Percentiles rank a stretch among this genome's conserved stretches.
Conservation (phyloP, 2,329 filamentous ascomycete species). For the Calonectria hawksworthii region DNA sequence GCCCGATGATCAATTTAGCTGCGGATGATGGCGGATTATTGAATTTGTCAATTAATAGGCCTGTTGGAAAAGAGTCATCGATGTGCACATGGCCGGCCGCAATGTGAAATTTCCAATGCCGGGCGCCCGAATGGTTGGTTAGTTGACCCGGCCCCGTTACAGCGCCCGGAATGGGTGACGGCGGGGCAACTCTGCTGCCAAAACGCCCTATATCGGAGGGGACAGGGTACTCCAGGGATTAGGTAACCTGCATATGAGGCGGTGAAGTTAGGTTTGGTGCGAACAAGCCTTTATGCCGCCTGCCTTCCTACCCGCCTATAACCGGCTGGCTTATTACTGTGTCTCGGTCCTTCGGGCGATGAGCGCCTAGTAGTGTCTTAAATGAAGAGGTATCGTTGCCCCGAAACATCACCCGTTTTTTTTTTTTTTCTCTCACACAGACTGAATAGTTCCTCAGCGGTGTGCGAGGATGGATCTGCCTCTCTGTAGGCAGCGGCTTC, state of each 20-base stretch:
- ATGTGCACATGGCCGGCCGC: constrained; percentile 27
- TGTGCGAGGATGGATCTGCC: neutral
- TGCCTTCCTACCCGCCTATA: neutral
- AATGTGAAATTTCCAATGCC: constrained; percentile 41
- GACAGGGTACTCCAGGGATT: neutral
- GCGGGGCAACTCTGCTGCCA: neutral
- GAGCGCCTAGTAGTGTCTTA: neutral
- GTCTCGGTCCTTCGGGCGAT: neutral
- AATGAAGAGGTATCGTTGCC: neutral
- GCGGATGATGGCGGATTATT: neutral
- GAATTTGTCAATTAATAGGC: constrained; percentile 5
- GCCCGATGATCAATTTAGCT: neutral
- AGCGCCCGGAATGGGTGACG: neutral
- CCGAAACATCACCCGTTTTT: neutral
- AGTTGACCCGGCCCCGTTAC: constrained; percentile 17
- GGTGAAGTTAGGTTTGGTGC: constrained; percentile 13
- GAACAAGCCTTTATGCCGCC: neutral
- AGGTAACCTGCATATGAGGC: neutral
- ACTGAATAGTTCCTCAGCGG: neutral
- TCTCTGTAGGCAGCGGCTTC: neutral
- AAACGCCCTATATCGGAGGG: constrained; percentile 13
- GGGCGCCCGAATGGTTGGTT: constrained; percentile 38
- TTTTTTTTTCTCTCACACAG: too few relatives aligned
- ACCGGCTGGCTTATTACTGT: neutral
- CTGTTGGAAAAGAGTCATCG: constrained; percentile 17